Conservation (phyloP, 345 rosid species). For the Brassica incana region DNA sequence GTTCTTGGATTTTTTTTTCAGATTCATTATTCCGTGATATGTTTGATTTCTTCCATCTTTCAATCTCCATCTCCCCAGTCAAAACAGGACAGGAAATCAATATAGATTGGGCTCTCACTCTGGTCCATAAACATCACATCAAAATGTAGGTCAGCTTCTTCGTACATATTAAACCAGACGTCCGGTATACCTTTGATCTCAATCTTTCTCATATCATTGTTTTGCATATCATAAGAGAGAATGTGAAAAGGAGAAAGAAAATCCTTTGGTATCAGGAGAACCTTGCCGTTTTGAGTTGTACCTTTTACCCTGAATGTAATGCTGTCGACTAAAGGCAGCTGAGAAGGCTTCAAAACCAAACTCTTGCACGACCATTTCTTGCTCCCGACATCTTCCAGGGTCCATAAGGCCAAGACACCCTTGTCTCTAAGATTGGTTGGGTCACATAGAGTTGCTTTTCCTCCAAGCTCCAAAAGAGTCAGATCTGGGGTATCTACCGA, state of each 20-base stretch:
- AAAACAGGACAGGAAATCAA: not conserved
- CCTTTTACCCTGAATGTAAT: not conserved
- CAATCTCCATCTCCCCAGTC: not conserved
- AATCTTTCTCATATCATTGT: not conserved
- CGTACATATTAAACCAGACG: not conserved
- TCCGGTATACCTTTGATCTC: slow-evolving; percentile 1
- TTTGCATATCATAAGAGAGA: slow-evolving; percentile 2
- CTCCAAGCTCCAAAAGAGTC: not conserved
- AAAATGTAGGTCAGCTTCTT: not conserved
- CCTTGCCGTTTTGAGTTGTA: not conserved
- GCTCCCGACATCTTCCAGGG: not conserved
- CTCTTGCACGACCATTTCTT: not conserved
- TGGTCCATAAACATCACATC: slow-evolving; percentile 14
- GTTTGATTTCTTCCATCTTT: not conserved
- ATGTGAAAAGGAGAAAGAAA: not conserved
- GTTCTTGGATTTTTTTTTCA: not conserved
- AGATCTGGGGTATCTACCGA: not conserved
- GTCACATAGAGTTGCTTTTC: not conserved
- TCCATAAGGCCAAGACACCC: not conserved
- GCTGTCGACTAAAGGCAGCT: not conserved
- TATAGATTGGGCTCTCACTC: not conserved
- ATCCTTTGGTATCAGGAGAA: not conserved
- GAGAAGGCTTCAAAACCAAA: not conserved
- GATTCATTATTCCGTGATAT: not conserved
- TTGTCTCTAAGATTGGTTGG: not conserved